phyloP scores from a whole-genome alignment of 305 asterid genomes.

The Plantago rigida region DNA sequence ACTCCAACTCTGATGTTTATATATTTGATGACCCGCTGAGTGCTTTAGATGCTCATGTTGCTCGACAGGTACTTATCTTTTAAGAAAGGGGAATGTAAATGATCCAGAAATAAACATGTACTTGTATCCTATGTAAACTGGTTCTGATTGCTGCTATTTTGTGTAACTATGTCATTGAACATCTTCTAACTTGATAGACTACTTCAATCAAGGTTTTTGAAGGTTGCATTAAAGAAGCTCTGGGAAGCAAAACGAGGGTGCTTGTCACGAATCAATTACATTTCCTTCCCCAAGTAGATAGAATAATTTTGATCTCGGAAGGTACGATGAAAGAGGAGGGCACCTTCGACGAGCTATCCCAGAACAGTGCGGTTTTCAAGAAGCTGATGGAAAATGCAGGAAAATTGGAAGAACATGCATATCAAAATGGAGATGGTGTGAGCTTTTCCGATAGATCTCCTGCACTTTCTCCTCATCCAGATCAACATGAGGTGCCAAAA shows the following conservation, averaged over 20 bases:
- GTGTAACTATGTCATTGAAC: too few species aligned
- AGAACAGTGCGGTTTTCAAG: constrained; percentile 60
- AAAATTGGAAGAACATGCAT: constrained; percentile 58
- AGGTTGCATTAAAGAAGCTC: constrained; percentile 60
- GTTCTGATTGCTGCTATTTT: too few species aligned
- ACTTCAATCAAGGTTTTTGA: constrained; percentile 55
- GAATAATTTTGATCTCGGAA: constrained; percentile 63
- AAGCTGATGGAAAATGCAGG: constrained; percentile 92
- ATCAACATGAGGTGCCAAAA: constrained; percentile 33
- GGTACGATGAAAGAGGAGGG: constrained; percentile 92
- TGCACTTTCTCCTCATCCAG: constrained; percentile 27
- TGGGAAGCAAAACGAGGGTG: constrained; percentile 77
- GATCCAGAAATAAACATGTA: too few species aligned
- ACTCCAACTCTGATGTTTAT: constrained; percentile 87
- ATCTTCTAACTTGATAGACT: too few species aligned
- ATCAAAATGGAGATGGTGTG: constrained; percentile 39
- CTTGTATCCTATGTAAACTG: background rate
- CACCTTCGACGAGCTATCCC: constrained; percentile 76
- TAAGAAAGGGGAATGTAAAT: too few species aligned
- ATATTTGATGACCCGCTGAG: constrained; percentile 93
- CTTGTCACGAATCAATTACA: constrained; percentile 86
- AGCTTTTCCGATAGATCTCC: constrained; percentile 30
- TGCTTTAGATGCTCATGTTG: constrained; percentile 93
- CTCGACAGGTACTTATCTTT: constrained; percentile 60
- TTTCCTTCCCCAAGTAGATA: constrained; percentile 80